phyloP scores from a whole-genome alignment of 2,329 filamentous ascomycete genomes.

The Basipetospora chlamydospora region DNA sequence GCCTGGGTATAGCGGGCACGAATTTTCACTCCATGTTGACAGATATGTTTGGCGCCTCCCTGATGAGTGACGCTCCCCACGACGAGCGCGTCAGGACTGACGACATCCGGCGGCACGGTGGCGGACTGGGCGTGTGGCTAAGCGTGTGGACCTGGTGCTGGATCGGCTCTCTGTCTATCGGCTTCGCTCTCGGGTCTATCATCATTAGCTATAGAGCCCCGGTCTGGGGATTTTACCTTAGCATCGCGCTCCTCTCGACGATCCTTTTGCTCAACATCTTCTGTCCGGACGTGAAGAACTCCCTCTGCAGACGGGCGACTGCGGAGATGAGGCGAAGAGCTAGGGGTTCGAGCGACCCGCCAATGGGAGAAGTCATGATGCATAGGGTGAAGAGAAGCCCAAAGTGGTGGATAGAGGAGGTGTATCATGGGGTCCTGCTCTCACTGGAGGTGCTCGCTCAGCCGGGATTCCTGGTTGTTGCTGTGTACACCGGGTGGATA shows the following conservation, averaged over 20 bases:
- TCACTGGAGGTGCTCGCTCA: slow-evolving; percentile 58
- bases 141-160: slow-evolving; percentile 68
- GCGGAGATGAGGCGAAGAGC: not conserved
- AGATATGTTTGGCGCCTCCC: slow-evolving; percentile 62
- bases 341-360: not conserved
- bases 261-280: not conserved
- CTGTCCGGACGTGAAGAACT: not conserved
- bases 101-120: slow-evolving; percentile 60
- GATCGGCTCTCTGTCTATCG: slow-evolving; percentile 55
- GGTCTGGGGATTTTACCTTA: not conserved
- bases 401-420: slow-evolving; percentile 63
- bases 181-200: slow-evolving; percentile 60
- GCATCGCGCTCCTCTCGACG: not conserved
- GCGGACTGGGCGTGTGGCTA: slow-evolving; percentile 68
- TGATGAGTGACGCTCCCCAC: slow-evolving; percentile 60
- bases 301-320: not conserved
- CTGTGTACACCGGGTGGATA: slow-evolving; percentile 64
- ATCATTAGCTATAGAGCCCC: slow-evolving; percentile 46
- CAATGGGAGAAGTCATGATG: slow-evolving; percentile 55
- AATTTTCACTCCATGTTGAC: slow-evolving; percentile 59
- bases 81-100: slow-evolving; percentile 53
- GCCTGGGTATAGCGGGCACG: slow-evolving; percentile 62
- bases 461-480: slow-evolving; percentile 56
- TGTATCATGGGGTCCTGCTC: slow-evolving; percentile 54
- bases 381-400: slow-evolving; percentile 59